These are phyloP conservation scores for Alloascoidea africana DNA, from an alignment of 805 yeast species.

Conservation along the genomic window DNA sequence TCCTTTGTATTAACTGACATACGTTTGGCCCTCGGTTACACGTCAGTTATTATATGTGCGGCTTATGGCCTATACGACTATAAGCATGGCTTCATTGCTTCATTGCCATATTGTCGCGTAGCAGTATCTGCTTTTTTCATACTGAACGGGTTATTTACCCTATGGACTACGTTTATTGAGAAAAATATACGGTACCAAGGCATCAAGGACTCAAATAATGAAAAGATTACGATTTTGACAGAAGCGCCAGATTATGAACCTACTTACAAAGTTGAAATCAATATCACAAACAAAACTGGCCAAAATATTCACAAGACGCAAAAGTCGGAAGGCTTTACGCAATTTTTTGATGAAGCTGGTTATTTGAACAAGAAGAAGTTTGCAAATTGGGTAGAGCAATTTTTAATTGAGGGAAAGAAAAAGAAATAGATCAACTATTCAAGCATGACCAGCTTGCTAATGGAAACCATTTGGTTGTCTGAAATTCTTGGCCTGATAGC, in stretches of 20 bases:
- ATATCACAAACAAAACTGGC: conserved; percentile 6
- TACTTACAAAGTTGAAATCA: conserved; percentile 9
- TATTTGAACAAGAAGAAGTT: too few relatives aligned
- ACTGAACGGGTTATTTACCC: conserved; percentile 10
- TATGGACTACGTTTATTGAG: conserved; percentile 14
- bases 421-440: too few relatives aligned
- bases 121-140: conserved; percentile 16
- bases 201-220: conserved; percentile 8
- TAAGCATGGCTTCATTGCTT: conserved; percentile 15
- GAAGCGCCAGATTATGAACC: conserved; percentile 7
- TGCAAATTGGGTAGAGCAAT: too few relatives aligned
- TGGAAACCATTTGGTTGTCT: too few relatives aligned
- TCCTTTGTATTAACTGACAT: conserved; percentile 11
- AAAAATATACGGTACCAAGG: conserved; percentile 15
- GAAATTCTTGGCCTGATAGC: too few relatives aligned
- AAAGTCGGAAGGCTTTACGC: conserved; percentile 3
- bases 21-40: conserved; percentile 15
- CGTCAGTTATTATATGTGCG: conserved; percentile 16
- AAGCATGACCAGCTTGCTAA: too few relatives aligned
- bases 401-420: too few relatives aligned
- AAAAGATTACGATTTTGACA: conserved; percentile 6
- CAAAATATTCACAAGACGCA: conserved; percentile 3
- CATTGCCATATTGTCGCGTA: conserved; percentile 11
- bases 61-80: conserved; percentile 14
- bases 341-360: too few relatives aligned